These are phyloP conservation scores for Candida anglica DNA, from an alignment of 805 yeast genomes.

Conservation along the genomic window DNA sequence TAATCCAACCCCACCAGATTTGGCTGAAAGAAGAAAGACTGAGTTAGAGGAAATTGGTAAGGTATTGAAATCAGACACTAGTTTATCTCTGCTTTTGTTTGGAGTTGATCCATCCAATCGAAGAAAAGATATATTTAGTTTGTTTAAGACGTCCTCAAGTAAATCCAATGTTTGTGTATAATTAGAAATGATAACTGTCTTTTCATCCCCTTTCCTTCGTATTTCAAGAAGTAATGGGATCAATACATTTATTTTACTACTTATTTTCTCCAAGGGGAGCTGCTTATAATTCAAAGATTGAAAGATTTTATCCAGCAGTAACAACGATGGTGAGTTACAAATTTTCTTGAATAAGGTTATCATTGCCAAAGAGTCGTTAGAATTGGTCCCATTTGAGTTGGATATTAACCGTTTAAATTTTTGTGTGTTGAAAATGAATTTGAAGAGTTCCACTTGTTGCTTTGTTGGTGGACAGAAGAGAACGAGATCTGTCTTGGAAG, in stretches of 20 bases:
- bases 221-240: constrained; percentile 54
- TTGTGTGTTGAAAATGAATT: constrained; percentile 40
- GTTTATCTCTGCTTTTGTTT: constrained; percentile 53
- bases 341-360: constrained; percentile 75
- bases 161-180: constrained; percentile 85
- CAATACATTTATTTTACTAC: constrained; percentile 68
- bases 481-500: constrained; percentile 72
- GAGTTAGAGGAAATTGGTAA: constrained; percentile 36
- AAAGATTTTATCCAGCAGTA: constrained; percentile 47
- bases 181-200: constrained; percentile 81
- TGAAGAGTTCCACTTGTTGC: constrained; percentile 54
- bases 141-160: constrained; percentile 52
- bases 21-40: constrained; percentile 77
- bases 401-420: constrained; percentile 27
- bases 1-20: constrained; percentile 92
- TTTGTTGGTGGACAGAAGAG: constrained; percentile 74
- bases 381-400: constrained; percentile 15
- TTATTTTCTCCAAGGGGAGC: constrained; percentile 10
- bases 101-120: constrained; percentile 87
- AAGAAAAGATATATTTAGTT: constrained; percentile 45
- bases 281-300: constrained; percentile 17
- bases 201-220: constrained; percentile 48
- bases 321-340: constrained; percentile 75
- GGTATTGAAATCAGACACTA: constrained; percentile 69
- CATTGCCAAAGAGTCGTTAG: constrained; percentile 53